These are phyloP conservation scores for Dissophora ornata DNA, from an alignment of 192 early-diverging fungal genomes.

Conservation along the genomic window DNA sequence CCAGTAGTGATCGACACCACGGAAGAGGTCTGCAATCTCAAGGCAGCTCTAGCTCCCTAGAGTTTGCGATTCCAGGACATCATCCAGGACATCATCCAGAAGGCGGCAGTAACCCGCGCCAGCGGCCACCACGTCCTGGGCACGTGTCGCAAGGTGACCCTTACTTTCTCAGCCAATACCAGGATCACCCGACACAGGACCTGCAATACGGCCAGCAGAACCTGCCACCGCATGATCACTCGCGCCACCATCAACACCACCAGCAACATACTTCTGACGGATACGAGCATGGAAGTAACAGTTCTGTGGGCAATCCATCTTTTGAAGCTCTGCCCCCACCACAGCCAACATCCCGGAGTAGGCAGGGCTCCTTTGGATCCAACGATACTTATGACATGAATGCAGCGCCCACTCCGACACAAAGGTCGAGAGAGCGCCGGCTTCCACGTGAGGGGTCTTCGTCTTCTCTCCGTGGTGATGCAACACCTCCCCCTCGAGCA, in stretches of 20 bases:
- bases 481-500: conserved; percentile 9
- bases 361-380: conserved; percentile 27
- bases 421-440: conserved; percentile 27
- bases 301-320: background rate
- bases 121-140: conserved; percentile 1
- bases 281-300: conserved; percentile 3
- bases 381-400: conserved; percentile 7
- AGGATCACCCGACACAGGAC: background rate
- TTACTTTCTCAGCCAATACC: background rate
- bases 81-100: background rate
- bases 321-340: background rate
- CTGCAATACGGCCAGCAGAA: conserved; percentile 11
- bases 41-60: conserved; percentile 29
- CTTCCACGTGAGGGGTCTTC: conserved; percentile 15
- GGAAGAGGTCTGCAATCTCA: conserved; percentile 17
- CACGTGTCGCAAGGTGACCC: conserved; percentile 7
- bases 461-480: conserved; percentile 9
- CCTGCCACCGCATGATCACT: background rate
- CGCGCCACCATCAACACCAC: background rate
- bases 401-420: conserved; percentile 24
- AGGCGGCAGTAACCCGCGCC: background rate
- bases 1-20: conserved; percentile 40
- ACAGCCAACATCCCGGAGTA: conserved; percentile 14
- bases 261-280: background rate
- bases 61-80: background rate